Conservation (phyloP, 1,284 basidiomycete genomes). For the Tylopilus orsonianus region DNA sequence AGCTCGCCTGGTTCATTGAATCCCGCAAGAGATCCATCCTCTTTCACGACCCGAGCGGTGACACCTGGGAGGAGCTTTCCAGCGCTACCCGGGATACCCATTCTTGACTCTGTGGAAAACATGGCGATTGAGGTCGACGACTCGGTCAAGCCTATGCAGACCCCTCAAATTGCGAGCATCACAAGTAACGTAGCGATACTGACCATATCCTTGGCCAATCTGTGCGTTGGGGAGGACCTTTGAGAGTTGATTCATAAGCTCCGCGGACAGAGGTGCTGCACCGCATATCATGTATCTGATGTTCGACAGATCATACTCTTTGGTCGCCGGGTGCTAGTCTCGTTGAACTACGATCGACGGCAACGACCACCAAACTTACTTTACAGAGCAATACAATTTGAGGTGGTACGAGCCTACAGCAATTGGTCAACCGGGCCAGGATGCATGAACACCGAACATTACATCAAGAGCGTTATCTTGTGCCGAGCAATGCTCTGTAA, state of each 20-base stretch:
- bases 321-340: constrained; percentile 59
- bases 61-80: constrained; percentile 56
- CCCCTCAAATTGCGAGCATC: neutral
- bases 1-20: constrained; percentile 66
- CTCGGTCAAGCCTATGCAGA: constrained; percentile 49
- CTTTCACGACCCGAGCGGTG: constrained; percentile 53
- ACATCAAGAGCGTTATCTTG: constrained; percentile 67
- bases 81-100: constrained; percentile 56
- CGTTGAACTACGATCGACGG: constrained; percentile 2
- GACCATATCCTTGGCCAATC: constrained; percentile 69
- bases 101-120: constrained; percentile 45
- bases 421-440: neutral
- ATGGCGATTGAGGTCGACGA: constrained; percentile 51
- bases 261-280: constrained; percentile 73
- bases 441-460: constrained; percentile 9
- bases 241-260: constrained; percentile 56
- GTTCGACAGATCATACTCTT: constrained; percentile 64
- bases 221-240: constrained; percentile 55
- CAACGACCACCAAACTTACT: constrained; percentile 35
- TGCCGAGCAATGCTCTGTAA: constrained; percentile 68
- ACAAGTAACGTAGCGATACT: constrained; percentile 6
- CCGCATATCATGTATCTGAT: constrained; percentile 64
- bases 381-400: constrained; percentile 72
- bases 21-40: constrained; percentile 55
- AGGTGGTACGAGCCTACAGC: constrained; percentile 63